Conservation (phyloP, 2,329 filamentous ascomycete genomes). For the Sporothrix globosa region DNA sequence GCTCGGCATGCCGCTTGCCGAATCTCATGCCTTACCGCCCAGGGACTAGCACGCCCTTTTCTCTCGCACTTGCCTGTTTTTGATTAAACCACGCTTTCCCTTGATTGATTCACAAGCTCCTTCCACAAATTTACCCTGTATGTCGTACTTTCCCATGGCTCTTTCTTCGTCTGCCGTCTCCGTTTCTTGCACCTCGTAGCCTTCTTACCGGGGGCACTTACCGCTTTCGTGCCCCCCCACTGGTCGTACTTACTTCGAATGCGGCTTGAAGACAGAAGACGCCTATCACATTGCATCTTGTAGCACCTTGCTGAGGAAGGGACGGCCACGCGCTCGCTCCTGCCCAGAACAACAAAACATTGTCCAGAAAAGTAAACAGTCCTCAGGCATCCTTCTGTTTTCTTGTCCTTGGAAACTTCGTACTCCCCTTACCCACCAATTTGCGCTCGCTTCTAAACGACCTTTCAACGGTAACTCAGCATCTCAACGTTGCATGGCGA, state of each 20-base stretch:
- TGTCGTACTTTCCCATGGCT: no score
- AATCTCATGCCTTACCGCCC: slow-evolving; percentile 4
- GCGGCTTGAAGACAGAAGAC: background rate
- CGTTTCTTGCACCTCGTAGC: background rate
- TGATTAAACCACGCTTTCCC: slow-evolving; percentile 13
- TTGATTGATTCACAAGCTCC: background rate
- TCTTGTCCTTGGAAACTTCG: no score
- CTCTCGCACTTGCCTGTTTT: slow-evolving; percentile 17
- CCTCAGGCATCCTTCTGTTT: background rate
- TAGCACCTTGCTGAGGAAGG: background rate
- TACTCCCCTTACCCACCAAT: slow-evolving; percentile 11
- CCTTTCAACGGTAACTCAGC: background rate
- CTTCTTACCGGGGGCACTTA: background rate
- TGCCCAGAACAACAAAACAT: background rate
- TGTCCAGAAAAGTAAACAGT: background rate
- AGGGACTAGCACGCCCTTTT: slow-evolving; percentile 11
- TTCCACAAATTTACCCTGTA: background rate
- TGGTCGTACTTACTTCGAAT: no score
- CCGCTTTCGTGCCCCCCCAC: background rate
- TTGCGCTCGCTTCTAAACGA: background rate
- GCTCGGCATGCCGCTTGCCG: slow-evolving; percentile 18
- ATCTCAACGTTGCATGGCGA: background rate
- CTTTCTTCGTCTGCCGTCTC: background rate
- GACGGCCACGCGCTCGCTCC: background rate
- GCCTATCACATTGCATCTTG: background rate